A percentile compares a stretch with the other conserved stretches of the same genome.
Conservation (phyloP, 2,329 filamentous ascomycete genomes). For the Xylariaceae sp. region DNA sequence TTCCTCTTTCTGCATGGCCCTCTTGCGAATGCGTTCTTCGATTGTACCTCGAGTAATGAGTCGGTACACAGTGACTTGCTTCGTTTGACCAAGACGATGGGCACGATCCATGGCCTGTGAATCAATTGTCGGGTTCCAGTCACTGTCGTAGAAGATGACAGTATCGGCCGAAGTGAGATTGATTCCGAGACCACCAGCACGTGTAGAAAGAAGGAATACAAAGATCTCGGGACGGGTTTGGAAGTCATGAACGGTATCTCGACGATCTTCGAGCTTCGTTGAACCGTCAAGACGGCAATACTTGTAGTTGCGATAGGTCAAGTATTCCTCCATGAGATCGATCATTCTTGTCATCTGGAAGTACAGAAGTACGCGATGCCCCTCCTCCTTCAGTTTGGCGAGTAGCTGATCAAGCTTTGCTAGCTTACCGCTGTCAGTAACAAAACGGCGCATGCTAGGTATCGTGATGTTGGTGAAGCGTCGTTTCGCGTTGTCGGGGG, state of each 20-base stretch:
- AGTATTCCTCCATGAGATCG: slow-evolving; percentile 96
- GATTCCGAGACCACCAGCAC: slow-evolving; percentile 95
- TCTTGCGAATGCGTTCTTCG: slow-evolving; percentile 95
- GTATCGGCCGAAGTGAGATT: slow-evolving; percentile 95
- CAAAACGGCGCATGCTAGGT: slow-evolving; percentile 94
- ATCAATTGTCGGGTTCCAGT: slow-evolving; percentile 99
- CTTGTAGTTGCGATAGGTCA: slow-evolving; percentile 98
- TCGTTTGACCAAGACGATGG: slow-evolving; percentile 92
- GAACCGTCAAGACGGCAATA: slow-evolving; percentile 95
- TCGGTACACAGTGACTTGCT: slow-evolving; percentile 94
- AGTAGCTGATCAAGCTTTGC: slow-evolving; percentile 84
- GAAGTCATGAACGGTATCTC: slow-evolving; percentile 95
- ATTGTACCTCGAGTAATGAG: slow-evolving; percentile 96
- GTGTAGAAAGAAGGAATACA: slow-evolving; percentile 91
- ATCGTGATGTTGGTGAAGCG: slow-evolving; percentile 88
- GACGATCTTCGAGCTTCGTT: slow-evolving; percentile 92
- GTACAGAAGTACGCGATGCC: slow-evolving; percentile 91
- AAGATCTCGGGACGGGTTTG: slow-evolving; percentile 93
- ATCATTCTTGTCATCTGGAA: slow-evolving; percentile 99
- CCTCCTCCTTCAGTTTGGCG: slow-evolving; percentile 82
- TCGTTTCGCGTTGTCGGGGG: slow-evolving; percentile 73
- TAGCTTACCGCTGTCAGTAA: slow-evolving; percentile 95
- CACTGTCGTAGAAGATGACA: slow-evolving; percentile 98
- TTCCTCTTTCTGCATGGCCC: slow-evolving; percentile 95
- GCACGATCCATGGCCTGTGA: slow-evolving; percentile 98